phyloP scores from a whole-genome alignment of 1,139 yeast species.

The Pichiaceae sp. region DNA sequence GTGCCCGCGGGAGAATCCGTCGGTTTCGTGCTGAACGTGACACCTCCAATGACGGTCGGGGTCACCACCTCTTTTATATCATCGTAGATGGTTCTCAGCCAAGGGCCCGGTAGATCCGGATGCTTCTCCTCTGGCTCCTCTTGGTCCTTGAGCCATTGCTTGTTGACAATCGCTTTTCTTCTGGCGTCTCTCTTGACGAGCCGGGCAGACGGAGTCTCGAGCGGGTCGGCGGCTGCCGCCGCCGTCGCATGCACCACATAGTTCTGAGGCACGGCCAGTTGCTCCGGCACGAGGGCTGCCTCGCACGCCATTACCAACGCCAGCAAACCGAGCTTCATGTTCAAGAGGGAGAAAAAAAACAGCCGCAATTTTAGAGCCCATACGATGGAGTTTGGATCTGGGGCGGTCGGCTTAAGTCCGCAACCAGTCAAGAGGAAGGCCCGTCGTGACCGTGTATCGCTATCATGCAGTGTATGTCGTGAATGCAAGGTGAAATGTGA shows the following conservation, averaged over 20 bases:
- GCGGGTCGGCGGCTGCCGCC: neutral
- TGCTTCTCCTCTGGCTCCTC: slow-evolving; percentile 18
- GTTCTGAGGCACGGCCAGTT: neutral
- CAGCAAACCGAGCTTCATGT: neutral
- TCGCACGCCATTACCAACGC: neutral
- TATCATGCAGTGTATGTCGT: slow-evolving; percentile 38
- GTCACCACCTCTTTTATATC: slow-evolving; percentile 55
- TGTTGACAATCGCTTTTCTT: slow-evolving; percentile 33
- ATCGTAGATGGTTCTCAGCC: slow-evolving; percentile 67
- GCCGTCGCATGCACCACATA: neutral
- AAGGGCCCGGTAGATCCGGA: slow-evolving; percentile 43
- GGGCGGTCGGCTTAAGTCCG: neutral
- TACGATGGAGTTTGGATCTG: neutral
- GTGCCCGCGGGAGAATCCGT: slow-evolving; percentile 43
- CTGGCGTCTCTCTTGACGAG: slow-evolving; percentile 25
- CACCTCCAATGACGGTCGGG: slow-evolving; percentile 76
- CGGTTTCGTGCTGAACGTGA: slow-evolving; percentile 72
- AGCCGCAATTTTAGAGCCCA: too few species aligned
- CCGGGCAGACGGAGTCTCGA: neutral
- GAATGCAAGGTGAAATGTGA: slow-evolving; percentile 48
- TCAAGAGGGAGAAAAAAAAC: neutral
- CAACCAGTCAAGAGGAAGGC: neutral
- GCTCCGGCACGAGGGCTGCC: neutral
- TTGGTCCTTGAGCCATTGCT: slow-evolving; percentile 32
- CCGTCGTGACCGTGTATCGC: slow-evolving; percentile 27